Evolutionary conservation across 495 filamentous ascomycete species (phyloP).

Genomic region (Clohesyomyces aquaticus): DNA sequence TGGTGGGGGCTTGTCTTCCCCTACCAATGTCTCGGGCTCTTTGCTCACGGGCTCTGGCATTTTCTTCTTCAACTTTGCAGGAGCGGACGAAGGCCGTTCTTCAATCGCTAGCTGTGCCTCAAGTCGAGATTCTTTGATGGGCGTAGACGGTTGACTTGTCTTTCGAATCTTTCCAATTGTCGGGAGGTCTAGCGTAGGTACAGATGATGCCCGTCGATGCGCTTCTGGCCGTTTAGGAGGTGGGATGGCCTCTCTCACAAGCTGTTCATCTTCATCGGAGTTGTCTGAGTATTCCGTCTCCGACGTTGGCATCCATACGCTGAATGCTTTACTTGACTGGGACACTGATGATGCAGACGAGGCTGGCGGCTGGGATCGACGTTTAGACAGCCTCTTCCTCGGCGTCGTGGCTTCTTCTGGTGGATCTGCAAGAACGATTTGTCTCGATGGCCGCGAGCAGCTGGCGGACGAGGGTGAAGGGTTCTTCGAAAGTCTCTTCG

Average conservation of each 20-base stretch:
- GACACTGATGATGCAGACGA: slow-evolving; percentile 32
- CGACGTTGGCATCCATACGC: slow-evolving; percentile 48
- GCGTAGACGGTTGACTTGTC: slow-evolving; percentile 47
- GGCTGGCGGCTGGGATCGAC: slow-evolving; percentile 22
- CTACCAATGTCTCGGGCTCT: neutral
- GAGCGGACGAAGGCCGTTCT: slow-evolving; percentile 44
- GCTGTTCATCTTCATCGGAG: slow-evolving; percentile 40
- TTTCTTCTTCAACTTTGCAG: slow-evolving; percentile 46
- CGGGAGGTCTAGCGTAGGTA: slow-evolving; percentile 61
- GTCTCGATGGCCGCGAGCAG: slow-evolving; percentile 24
- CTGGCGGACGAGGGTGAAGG: slow-evolving; percentile 18
- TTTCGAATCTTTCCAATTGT: slow-evolving; percentile 62
- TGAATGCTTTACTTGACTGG: slow-evolving; percentile 44
- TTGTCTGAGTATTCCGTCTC: slow-evolving; percentile 40
- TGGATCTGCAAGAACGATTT: slow-evolving; percentile 35
- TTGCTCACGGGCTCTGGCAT: slow-evolving; percentile 17
- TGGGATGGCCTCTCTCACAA: neutral
- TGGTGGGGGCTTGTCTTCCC: slow-evolving; percentile 40
- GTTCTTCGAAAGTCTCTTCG: slow-evolving; percentile 51
- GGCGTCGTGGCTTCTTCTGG: slow-evolving; percentile 17
- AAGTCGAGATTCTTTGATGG: slow-evolving; percentile 34
- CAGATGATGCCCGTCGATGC: slow-evolving; percentile 59
- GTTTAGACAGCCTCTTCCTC: slow-evolving; percentile 32
- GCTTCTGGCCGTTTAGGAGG: slow-evolving; percentile 30
- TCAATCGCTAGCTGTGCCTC: neutral